Percentiles rank a stretch among this genome's conserved stretches.
Conservation (phyloP, 2,329 filamentous ascomycete genomes). For the Pezicula rhizophila region DNA sequence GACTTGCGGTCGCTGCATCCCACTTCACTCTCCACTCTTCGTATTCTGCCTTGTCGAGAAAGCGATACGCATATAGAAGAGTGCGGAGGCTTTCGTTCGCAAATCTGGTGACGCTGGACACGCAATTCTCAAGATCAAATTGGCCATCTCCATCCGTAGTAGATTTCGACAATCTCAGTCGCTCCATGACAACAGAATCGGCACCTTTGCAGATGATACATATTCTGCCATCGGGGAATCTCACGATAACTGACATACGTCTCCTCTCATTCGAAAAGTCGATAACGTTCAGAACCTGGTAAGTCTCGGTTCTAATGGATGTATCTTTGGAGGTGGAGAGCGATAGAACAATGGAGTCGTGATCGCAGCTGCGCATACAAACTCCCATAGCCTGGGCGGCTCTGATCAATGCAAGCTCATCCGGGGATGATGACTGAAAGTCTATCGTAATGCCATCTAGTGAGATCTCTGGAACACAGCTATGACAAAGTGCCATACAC, state of each 20-base stretch:
- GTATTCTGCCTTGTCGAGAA: conserved; percentile 71
- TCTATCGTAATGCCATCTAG: conserved; percentile 56
- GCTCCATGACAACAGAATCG: conserved; percentile 74
- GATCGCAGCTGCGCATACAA: conserved; percentile 56
- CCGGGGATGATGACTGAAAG: conserved; percentile 85
- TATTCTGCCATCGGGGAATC: conserved; percentile 75
- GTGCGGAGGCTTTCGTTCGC: conserved; percentile 80
- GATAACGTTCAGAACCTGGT: conserved; percentile 74
- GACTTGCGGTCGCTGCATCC: conserved; percentile 73
- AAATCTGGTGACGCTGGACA: conserved; percentile 39
- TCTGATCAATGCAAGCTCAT: conserved; percentile 79
- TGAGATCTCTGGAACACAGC: conserved; percentile 73
- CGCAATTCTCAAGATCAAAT: too few relatives aligned
- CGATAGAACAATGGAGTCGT: not conserved
- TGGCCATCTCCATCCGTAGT: conserved; percentile 41
- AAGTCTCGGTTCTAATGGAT: conserved; percentile 4
- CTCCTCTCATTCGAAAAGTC: conserved; percentile 88
- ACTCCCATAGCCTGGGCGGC: conserved; percentile 57
- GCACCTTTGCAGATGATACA: conserved; percentile 88
- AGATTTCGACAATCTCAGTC: conserved; percentile 61
- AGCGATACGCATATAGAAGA: conserved; percentile 75
- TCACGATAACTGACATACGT: conserved; percentile 82
- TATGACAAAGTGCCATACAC: conserved; percentile 82
- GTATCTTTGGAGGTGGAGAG: too few relatives aligned
- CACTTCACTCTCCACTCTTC: conserved; percentile 70